Base-by-base conservation (phyloP, 2,329 filamentous ascomycete genomes). In the Raffaelea arxii region DNA sequence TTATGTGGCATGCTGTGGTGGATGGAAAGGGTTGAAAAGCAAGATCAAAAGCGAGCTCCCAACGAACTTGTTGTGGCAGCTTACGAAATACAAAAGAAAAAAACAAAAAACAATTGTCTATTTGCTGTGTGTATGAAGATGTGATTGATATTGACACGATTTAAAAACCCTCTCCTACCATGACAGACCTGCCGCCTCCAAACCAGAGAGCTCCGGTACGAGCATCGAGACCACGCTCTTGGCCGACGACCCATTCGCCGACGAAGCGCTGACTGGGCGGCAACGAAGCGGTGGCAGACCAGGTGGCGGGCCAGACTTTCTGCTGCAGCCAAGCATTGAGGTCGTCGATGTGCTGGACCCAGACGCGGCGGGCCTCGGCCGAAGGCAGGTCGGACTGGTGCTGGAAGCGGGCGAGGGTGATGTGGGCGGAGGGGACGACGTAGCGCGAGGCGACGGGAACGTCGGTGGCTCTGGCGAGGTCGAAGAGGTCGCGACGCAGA, bases 171-270 rank as follows among this genome's bases (percentile, higher is more conserved):
- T 81, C 78, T 18, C 79, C 79, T 18, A 72, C 46, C 58, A 72
- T 66, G 49, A 94, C 72, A 4, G 79, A 84, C 52, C 84, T 75
- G 1, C 90, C 90, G 23, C 81, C 86, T 30, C 84, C 91, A 66
- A 95, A 96, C 89, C 90, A 97, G 39, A 95, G 65, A 6, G 74
- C 71, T 0, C 91, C 91, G 52, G 75, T 78, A 39, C 86, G 77
- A 49, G 79, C 80, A 57, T 91, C 85, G 46, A 96, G 65, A 0
- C 90, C 90, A 55, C 72, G 83, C 61, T 91, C 88, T 56, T 94
- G 78, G 0, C 91, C 90, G n/a, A 96, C 80, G 22, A 85, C 68
- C 89, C 91, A 96, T 58, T 92, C 84, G 0, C 84, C 82, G 2
- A 71, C 59, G 30, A 70, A 65, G 11, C 64, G 63, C 9, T 60